Base-by-base conservation (phyloP, 495 filamentous ascomycete genomes). In the Aspergillus incahuasiensis region DNA sequence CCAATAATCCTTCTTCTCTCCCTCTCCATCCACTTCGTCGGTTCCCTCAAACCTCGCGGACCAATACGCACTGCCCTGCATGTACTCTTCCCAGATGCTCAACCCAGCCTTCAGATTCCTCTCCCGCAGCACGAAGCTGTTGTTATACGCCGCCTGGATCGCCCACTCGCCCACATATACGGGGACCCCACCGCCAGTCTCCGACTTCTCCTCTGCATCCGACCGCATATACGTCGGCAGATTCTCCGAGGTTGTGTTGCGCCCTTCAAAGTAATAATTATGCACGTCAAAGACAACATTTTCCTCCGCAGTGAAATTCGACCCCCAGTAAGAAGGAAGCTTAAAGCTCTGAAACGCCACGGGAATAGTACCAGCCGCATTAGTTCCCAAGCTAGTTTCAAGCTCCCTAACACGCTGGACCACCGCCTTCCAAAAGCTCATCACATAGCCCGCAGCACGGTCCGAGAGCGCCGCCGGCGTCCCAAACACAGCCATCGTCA, bases 241-340 rank as follows among this genome's bases (percentile, higher is more conserved):
- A 54, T 65, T 68, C n/a, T 47, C 57, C 3, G 63, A 62, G 4
- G 62, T 68, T 18, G 61, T 43, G 43, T 63, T 61, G n/a, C 42
- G 21, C 22, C 61, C 58, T 48, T 68, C 60, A 40, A 63, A 66
- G 34, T 66, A 69, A 46, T 68, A 72, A 48, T 65, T 61, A 46
- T 72, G 67, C 40, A 63, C 35, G 24, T 72, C 67, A 45, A 69
- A 69, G 13, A 69, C 67, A 15, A 69, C 47, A 43, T 72, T 69
- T 22, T 47, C 48, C 9, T 49, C 48, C 0, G 34, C 4, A 57
- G 42, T 15, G 67, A 66, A 32, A 60, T 55, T 3, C 45, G 46
- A 7, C 52, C 59, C 47, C 67, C 69, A 68, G 55, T 65, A 66
- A 8, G 32, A 21, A 39, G 58, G 60, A 18, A 54, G 39, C 52